These are phyloP conservation scores for Fusarium acutatum DNA, from an alignment of 2,329 filamentous ascomycete species.

Conservation along the genomic window DNA sequence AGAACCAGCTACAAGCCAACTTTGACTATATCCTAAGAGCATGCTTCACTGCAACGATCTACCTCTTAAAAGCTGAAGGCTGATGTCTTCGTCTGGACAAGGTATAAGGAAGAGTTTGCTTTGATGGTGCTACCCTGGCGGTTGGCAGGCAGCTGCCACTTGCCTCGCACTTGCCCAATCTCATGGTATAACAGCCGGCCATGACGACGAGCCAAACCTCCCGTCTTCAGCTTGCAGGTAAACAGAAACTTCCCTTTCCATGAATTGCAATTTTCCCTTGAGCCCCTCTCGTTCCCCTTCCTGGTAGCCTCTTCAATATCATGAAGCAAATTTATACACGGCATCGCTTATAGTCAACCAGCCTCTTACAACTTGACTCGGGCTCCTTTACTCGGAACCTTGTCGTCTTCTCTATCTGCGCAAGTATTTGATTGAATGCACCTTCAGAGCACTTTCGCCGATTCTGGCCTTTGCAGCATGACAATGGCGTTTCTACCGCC, in stretches of 20 bases:
- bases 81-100: neutral
- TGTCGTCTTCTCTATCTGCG: neutral
- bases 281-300: neutral
- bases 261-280: neutral
- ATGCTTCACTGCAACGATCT: neutral
- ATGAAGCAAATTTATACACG: constrained; percentile 14
- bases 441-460: neutral
- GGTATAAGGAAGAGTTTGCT: neutral
- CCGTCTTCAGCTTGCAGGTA: neutral
- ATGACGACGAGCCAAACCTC: neutral
- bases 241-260: neutral
- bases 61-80: neutral
- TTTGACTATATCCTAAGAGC: neutral
- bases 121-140: neutral
- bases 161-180: constrained; percentile 36
- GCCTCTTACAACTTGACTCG: neutral
- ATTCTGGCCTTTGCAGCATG: neutral
- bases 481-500: constrained; percentile 25
- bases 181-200: neutral
- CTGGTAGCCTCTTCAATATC: neutral
- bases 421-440: neutral
- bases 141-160: constrained; percentile 17
- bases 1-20: neutral
- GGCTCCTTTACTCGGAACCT: neutral
- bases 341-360: constrained; percentile 14